Base-by-base conservation (phyloP, 2,329 filamentous ascomycete species). In the Cladophialophora exuberans region DNA sequence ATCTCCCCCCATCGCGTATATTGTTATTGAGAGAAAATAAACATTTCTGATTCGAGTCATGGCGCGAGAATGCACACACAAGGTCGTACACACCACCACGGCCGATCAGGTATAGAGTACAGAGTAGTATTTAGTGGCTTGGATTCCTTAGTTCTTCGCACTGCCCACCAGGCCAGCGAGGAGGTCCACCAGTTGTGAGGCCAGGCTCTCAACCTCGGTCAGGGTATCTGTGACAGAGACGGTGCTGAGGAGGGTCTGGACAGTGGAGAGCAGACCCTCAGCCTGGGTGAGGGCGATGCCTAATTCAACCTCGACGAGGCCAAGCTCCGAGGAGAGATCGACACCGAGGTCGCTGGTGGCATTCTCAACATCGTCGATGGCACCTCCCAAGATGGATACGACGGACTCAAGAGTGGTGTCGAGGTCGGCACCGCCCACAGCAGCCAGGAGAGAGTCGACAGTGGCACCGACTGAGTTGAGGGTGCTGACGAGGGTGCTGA, bases 401-500 rank as follows among this genome's bases (percentile, higher is more conserved):
- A 51, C 44, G 2, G 20, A 4, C 28, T n/a, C 26, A 15, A 60
- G 47, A 6, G 38, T 23, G 22, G 20, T 33, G 13, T 42, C 30
- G 13, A 57, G 36, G 44, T 62, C 56, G 3, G 39, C 23, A 15
- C 15, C 18, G n/a, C 54, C 41, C 13, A 33, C 38, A 9, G 38
- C 42, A 20, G 20, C 20, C 25, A 57, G 23, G 25, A 59, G 22
- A 22, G 38, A 28, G 30, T 41, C 33, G 38, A 62, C 18, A 20
- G 28, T 26, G 25, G 22, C 15, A 39, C 45, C 43, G 9, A 57
- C 18, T 25, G 4, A 6, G 38, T 55, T 31, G 33, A 61, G 38
- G n/a, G 42, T 53, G 30, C 7, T 11, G 38, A 52, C 35, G 33
- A 61, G 38, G n/a, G 42, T 53, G 53, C 35, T 46, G 33, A 39